Base-by-base conservation (phyloP, 23 red algal genomes). In the Cyanidium caldarium region DNA sequence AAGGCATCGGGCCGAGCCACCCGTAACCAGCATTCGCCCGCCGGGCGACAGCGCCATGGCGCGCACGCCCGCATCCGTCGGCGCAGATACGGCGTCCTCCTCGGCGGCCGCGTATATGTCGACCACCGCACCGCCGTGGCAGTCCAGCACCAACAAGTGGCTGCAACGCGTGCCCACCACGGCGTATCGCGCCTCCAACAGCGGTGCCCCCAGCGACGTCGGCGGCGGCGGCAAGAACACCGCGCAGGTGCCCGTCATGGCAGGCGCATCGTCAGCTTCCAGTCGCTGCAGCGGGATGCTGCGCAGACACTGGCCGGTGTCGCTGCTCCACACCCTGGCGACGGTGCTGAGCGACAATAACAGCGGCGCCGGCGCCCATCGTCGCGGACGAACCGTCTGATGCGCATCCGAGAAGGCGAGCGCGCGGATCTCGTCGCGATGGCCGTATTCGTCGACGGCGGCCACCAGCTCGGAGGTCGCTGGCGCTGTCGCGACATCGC, bases 351-450 rank as follows among this genome's bases (percentile, higher is more conserved):
- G 35, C 7, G 58, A 39, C 0, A 70, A 68, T 2, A 79, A 84
- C 23, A 92, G 34, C 38, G n/a, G n/a, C n/a, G n/a, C n/a, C n/a
- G n/a, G n/a, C n/a, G n/a, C n/a, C n/a, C n/a, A n/a, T n/a, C n/a
- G n/a, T n/a, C n/a, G n/a, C n/a, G n/a, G n/a, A n/a, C n/a, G n/a
- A n/a, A 92, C 10, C 26, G 69, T 65, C 41, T 58, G 46, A 42
- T 80, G 77, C 37, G 84, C 75, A 3, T 57, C 36, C 20, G 79
- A 66, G 30, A 92, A 65, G 5, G 86, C 70, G 0, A 92, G 36
- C 33, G 45, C 70, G 17, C 86, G 86, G 33, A 92, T 66, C 42
- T 84, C 86, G n/a, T 68, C 81, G 1, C 86, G 86, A 68, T 92
- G 80, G 28, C 86, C 86, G 33, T 58, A 20, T 39, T 35, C 67